phyloP scores from a whole-genome alignment of 345 rosid genomes.

The Gossypium ekmanianum region DNA sequence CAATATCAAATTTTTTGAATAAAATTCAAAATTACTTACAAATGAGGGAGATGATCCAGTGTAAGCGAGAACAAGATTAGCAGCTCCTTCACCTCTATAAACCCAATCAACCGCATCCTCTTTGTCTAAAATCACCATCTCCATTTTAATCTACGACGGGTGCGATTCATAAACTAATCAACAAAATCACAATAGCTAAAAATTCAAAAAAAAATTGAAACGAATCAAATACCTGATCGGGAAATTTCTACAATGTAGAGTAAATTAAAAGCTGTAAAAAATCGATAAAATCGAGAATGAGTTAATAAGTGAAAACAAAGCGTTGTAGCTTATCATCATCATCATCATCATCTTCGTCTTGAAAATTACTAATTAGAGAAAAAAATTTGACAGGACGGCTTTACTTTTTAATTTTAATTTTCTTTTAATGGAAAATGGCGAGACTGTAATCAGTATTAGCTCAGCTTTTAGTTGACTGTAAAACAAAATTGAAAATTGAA shows the following conservation, averaged over 20 bases:
- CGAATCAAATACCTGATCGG: neutral
- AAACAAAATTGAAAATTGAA: neutral
- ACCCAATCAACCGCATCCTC: conserved; percentile 79
- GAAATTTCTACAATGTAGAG: neutral
- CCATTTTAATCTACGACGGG: neutral
- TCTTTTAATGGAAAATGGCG: neutral
- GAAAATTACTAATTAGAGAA: too few species aligned
- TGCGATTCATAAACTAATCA: conserved; percentile 5
- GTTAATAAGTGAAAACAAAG: too few species aligned
- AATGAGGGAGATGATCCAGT: conserved; percentile 65
- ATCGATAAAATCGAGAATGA: neutral
- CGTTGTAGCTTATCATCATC: too few species aligned
- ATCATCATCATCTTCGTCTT: too few species aligned
- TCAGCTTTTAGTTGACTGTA: neutral
- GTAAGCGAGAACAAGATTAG: conserved; percentile 80
- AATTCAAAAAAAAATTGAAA: neutral
- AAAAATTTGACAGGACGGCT: neutral
- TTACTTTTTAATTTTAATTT: neutral
- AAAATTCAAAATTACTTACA: conserved; percentile 35
- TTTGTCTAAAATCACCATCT: conserved; percentile 53
- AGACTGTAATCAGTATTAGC: neutral
- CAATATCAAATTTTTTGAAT: neutral
- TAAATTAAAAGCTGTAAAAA: neutral
- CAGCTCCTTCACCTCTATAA: conserved; percentile 96
- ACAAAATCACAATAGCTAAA: neutral